Evolutionary conservation across 345 rosid genomes (phyloP).

Genomic region (Citrus unshiu): DNA sequence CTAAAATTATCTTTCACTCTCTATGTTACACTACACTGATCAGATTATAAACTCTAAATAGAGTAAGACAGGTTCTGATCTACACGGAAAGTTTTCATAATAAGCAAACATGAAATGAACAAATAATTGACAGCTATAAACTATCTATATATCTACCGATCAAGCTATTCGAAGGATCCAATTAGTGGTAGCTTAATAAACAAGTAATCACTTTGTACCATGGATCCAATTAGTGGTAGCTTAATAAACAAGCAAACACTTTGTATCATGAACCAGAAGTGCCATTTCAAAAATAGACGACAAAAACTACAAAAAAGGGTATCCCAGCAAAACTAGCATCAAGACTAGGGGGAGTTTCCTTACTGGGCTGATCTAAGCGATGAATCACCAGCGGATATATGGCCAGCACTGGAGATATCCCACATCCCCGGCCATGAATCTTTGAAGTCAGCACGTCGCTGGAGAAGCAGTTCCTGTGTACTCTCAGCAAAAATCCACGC

Average conservation of each 20-base stretch:
- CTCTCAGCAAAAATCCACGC: conserved; percentile 85
- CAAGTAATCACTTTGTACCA: background rate
- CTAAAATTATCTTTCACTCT: background rate
- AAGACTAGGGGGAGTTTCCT: background rate
- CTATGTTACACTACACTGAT: background rate
- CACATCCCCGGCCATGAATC: conserved; percentile 87
- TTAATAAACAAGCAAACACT: background rate
- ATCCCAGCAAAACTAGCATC: background rate
- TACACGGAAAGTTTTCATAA: background rate
- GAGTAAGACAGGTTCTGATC: background rate
- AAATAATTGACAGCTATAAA: background rate
- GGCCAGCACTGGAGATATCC: conserved; percentile 99
- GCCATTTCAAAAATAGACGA: too few species aligned
- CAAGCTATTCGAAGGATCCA: background rate
- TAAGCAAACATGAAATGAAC: background rate
- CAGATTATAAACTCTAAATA: background rate
- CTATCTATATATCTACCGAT: background rate
- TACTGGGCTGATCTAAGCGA: conserved; percentile 76
- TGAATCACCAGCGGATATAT: conserved; percentile 82
- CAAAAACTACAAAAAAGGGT: too few species aligned
- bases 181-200: background rate
- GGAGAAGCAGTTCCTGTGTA: conserved; percentile 75
- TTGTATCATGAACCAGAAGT: background rate
- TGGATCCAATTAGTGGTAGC: background rate
- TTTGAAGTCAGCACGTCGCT: conserved; percentile 72